Evolutionary conservation across 1,284 basidiomycete genomes (phyloP), one percentile per base, ranked within the genome.

Genomic region (Malassezia brasiliensis): DNA sequence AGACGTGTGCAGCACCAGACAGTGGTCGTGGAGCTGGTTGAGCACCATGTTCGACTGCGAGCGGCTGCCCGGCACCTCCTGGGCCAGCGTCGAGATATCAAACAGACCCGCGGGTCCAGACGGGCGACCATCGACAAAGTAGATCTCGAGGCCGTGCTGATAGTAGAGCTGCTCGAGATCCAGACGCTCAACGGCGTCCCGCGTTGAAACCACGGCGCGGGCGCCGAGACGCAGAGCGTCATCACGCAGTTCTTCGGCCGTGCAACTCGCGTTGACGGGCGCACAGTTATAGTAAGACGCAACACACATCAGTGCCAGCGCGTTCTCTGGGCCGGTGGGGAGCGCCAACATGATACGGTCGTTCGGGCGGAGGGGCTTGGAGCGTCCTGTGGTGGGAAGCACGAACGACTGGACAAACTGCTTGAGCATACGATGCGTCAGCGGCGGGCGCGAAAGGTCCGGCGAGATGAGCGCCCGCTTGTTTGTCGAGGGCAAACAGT

Each of bases 261-360:
- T 74, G 54, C 70, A 72, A 37, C 66, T 67, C 0, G 70, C 67
- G 45, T 74, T 74, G 54, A 74, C 64, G 31, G 72, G 72, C 12
- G 72, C 72, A 52, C 70, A 73, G 38, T 65, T 73, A 55, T 69
- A 71, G 53, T 74, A 74, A 15, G 66, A 55, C 17, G 72, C 70
- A 7, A 72, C 66, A 10, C 67, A 61, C 20, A 74, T 58, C 1
- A 74, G 58, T 10, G 69, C 69, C 10, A 74, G 50, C 2, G 72
- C 72, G 30, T 73, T 72, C 37, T 74, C 72, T 4, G 72, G 64
- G 34, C 72, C 70, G 3, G 72, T 74, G 3, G 72, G 72, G 12
- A 74, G 58, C 11, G 69, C 69, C 70, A 74, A 69, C 70, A 73
- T 73, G 53, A 74, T 61, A 42, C 72, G 68, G 49, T 74, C 70